These are phyloP conservation scores for Syzygium aromaticum DNA, from an alignment of 345 rosid species.

Conservation along the genomic window DNA sequence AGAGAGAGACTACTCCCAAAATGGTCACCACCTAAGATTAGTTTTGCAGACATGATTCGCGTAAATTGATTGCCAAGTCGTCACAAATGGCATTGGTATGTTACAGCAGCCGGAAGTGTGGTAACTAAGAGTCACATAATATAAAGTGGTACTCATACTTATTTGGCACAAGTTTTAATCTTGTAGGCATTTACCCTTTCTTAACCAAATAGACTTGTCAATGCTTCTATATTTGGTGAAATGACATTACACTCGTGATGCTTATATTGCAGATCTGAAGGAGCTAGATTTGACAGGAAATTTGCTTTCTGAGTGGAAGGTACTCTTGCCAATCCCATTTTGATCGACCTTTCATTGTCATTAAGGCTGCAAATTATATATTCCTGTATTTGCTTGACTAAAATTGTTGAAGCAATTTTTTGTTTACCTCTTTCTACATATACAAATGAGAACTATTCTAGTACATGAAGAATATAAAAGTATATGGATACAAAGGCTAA, in stretches of 20 bases:
- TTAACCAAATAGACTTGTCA: background rate
- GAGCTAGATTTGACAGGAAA: slow-evolving; percentile 91
- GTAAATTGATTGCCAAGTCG: background rate
- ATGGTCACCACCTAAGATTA: background rate
- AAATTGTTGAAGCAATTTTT: background rate
- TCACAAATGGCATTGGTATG: background rate
- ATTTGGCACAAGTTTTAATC: background rate
- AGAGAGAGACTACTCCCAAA: background rate
- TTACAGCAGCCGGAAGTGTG: background rate
- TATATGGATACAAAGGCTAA: background rate
- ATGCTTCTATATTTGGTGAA: background rate
- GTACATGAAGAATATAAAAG: background rate
- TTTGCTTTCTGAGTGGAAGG: slow-evolving; percentile 90
- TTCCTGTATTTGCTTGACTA: background rate
- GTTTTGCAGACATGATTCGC: background rate
- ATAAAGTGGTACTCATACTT: background rate
- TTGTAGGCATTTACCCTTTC: background rate
- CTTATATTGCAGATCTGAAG: slow-evolving; percentile 48
- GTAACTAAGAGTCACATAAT: background rate
- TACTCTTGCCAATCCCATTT: slow-evolving; percentile 6
- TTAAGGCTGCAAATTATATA: background rate
- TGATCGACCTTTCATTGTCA: background rate
- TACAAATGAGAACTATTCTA: background rate
- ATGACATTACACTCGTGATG: background rate
- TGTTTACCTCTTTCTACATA: background rate